phyloP scores from a whole-genome alignment of 306 rosid genomes.

The Castanospermum australe region DNA sequence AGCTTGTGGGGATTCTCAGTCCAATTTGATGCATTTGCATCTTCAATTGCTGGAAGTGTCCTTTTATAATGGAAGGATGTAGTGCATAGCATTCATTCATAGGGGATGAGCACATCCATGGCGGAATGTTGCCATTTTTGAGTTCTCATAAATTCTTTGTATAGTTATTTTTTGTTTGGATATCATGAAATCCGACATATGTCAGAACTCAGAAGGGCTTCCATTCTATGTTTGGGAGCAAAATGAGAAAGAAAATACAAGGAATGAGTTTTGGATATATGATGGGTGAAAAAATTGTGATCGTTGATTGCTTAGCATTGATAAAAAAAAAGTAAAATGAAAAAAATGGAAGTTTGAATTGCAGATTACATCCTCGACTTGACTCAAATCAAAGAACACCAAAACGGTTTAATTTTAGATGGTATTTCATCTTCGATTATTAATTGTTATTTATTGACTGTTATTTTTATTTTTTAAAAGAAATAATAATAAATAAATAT shows the following conservation, averaged over 20 bases:
- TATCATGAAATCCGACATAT: background rate
- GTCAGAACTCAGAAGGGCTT: background rate
- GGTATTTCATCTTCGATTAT: background rate
- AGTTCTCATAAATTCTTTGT: background rate
- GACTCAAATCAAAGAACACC: too few relatives aligned
- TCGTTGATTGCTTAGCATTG: background rate
- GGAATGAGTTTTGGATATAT: background rate
- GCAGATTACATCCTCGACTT: background rate
- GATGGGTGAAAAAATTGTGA: background rate
- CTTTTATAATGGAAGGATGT: background rate
- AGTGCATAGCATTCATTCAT: background rate
- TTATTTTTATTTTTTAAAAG: too few relatives aligned
- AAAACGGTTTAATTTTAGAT: background rate
- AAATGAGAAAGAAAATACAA: background rate
- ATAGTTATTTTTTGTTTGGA: background rate
- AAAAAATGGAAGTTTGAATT: background rate
- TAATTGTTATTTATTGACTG: too few relatives aligned
- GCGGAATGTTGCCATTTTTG: background rate
- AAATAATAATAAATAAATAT: too few relatives aligned
- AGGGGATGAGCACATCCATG: background rate
- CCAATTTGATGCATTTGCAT: conserved; percentile 10
- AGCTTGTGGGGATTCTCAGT: background rate
- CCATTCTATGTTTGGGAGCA: background rate
- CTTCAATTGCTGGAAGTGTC: background rate
- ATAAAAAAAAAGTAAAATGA: background rate